Percentiles rank a stretch among this genome's conserved stretches.
Conservation (phyloP, 1,284 basidiomycete species). For the Boletus mariae region DNA sequence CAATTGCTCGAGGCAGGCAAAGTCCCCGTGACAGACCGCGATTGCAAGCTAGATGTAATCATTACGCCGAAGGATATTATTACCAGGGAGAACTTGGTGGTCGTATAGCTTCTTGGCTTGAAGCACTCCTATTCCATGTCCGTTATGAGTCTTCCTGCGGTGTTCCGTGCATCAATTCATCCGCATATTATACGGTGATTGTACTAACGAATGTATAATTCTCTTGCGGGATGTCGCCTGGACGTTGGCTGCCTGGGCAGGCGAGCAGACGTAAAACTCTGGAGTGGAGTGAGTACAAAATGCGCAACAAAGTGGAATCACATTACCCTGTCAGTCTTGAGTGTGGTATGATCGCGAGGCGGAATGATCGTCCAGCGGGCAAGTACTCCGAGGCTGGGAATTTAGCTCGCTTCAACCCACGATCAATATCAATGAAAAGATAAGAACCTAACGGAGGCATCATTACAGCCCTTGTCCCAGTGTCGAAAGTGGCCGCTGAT, state of each 20-base stretch:
- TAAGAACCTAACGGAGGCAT: slow-evolving; percentile 56
- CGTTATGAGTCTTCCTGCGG: slow-evolving; percentile 22
- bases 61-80: slow-evolving; percentile 50
- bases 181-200: slow-evolving; percentile 24
- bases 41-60: slow-evolving; percentile 68
- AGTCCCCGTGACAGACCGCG: slow-evolving; percentile 57
- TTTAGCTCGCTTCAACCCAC: slow-evolving; percentile 9
- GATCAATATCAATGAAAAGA: slow-evolving; percentile 7
- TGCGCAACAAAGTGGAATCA: slow-evolving; percentile 16
- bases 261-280: slow-evolving; percentile 33
- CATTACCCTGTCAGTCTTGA: slow-evolving; percentile 31
- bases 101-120: slow-evolving; percentile 14
- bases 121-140: slow-evolving; percentile 13
- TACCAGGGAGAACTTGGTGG: slow-evolving; percentile 13
- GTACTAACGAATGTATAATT: slow-evolving; percentile 24
- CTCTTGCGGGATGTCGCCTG: slow-evolving; percentile 19
- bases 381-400: slow-evolving; percentile 33
- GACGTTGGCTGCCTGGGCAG: slow-evolving; percentile 22
- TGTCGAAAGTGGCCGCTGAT: slow-evolving; percentile 57
- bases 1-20: slow-evolving; percentile 54
- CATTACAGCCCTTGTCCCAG: slow-evolving; percentile 58
- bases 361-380: slow-evolving; percentile 34
- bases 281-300: slow-evolving; percentile 13
- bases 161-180: slow-evolving; percentile 10
- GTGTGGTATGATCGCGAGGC: slow-evolving; percentile 28